Conservation (phyloP, 148 eudicot genomes). For the Amaranthus palmeri region DNA sequence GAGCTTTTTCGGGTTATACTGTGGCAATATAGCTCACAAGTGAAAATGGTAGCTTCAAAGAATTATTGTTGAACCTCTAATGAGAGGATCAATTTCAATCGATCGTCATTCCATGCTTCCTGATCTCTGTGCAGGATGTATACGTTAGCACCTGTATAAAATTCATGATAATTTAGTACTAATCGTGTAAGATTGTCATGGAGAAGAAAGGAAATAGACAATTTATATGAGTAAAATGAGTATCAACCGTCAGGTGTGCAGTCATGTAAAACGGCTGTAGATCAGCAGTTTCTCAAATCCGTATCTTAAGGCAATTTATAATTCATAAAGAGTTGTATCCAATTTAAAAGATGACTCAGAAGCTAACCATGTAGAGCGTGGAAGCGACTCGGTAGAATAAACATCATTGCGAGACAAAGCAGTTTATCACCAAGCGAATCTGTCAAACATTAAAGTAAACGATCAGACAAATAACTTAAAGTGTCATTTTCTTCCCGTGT, state of each 20-base stretch:
- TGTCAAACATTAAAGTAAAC: slow-evolving; percentile 24
- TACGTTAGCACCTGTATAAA: slow-evolving; percentile 14
- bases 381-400: neutral
- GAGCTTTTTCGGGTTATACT: slow-evolving; percentile 3
- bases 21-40: slow-evolving; percentile 3
- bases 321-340: neutral
- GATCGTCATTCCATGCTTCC: neutral
- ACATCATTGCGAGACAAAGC: slow-evolving; percentile 35
- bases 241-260: neutral
- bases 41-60: neutral
- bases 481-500: neutral
- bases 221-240: neutral
- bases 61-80: neutral
- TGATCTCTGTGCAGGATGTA: slow-evolving; percentile 4
- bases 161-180: neutral
- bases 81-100: neutral
- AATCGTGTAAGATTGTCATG: too few species aligned
- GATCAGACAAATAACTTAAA: neutral
- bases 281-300: neutral
- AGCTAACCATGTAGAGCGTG: slow-evolving; percentile 22
- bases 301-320: neutral
- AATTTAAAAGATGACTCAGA: neutral
- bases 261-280: neutral
- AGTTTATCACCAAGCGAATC: slow-evolving; percentile 63
- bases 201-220: neutral